Evolutionary conservation across 2,329 filamentous ascomycete genomes (phyloP).

Genomic region (Botrytis paeoniae): DNA sequence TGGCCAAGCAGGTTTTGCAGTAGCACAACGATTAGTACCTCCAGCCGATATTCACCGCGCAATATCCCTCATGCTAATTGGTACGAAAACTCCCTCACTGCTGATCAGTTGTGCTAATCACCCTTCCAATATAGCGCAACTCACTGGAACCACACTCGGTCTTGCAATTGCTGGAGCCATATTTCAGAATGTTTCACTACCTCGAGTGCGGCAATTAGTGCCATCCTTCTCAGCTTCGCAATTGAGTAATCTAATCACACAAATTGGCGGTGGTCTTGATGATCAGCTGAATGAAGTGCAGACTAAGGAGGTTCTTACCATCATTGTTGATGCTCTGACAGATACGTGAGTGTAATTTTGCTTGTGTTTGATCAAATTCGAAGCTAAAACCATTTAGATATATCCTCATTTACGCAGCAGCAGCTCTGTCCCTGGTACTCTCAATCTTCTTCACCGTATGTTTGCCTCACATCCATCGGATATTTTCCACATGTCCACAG

Average conservation of each 20-base stretch:
- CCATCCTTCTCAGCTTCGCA: neutral
- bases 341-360: neutral
- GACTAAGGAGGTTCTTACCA: neutral
- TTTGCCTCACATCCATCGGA: neutral
- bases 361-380: neutral
- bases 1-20: too few relatives aligned
- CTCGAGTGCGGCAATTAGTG: neutral
- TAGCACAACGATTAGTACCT: too few relatives aligned
- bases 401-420: slow-evolving; percentile 7
- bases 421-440: neutral
- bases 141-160: slow-evolving; percentile 3
- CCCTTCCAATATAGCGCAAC: neutral
- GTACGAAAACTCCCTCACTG: neutral
- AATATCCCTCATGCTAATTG: too few relatives aligned
- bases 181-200: slow-evolving; percentile 8
- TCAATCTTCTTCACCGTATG: neutral
- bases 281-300: neutral
- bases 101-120: neutral
- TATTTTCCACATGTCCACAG: neutral
- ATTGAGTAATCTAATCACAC: neutral
- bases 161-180: slow-evolving; percentile 14
- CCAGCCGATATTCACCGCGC: too few relatives aligned
- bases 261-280: neutral
- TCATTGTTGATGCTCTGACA: slow-evolving; percentile 3
- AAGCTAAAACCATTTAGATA: neutral